Evolutionary conservation across 2,329 filamentous ascomycete genomes (phyloP), one percentile per base, ranked within the genome.

Genomic region (Plectosphaerella cucumerina): DNA sequence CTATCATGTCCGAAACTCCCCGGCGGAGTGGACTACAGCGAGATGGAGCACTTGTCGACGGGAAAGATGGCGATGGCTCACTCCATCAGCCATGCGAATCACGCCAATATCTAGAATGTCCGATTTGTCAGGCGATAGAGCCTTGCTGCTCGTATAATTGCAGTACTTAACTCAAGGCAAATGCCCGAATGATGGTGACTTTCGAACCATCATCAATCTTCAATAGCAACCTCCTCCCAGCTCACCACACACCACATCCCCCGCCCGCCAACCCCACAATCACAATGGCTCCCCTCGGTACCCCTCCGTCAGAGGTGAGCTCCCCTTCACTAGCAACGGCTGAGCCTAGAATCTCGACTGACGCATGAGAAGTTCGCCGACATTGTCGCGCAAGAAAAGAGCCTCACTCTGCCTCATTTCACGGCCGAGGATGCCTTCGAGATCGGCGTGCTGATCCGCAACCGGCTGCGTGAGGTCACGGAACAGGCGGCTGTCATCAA

Each of bases 341-440:
- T 4, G 5, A 9, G 4, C 20, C 10, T 12, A 9, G 15, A 14
- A 22, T 14, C 21, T 35, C 21, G n/a, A 21, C 44, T 51, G 3
- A 47, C n/a, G 11, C 14, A 4, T 6, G 34, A n/a, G 5, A 44
- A 51, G 50, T 51, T 51, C 26, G 50, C 44, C 50, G 37, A 48
- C 26, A 51, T 51, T n/a, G 43, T 37, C 15, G 50, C 34, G 6
- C 50, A 51, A 39, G 50, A 51, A 43, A 48, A 48, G 44, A 22
- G 34, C 5, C 44, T 51, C 6, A 9, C 20, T 9, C 44, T 51
- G 37, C 50, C 50, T 21, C 50, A 51, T 12, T 51, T 51, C 33
- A 51, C 50, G 2, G 14, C 50, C 22, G 50, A 51, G 21, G 50
- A 51, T 31, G 50, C 50, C 26, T 51, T 51, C 17, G 50, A 48